phyloP scores from a whole-genome alignment of 192 early-diverging fungal species.

The Geranomyces michiganensis region DNA sequence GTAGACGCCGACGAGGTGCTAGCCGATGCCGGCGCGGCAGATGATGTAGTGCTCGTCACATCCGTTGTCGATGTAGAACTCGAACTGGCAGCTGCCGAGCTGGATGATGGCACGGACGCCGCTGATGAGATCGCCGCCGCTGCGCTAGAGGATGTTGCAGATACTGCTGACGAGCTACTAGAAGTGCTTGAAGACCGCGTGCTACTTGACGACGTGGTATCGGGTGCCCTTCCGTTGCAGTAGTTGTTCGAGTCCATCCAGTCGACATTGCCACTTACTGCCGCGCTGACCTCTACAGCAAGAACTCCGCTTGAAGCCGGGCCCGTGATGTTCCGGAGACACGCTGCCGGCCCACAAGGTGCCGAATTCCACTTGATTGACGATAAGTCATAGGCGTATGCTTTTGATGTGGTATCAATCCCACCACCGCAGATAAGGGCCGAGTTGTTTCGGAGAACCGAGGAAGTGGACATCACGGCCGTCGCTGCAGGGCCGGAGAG shows the following conservation, averaged over 20 bases:
- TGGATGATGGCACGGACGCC: not conserved
- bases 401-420: conserved; percentile 8
- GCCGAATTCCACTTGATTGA: not conserved
- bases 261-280: conserved; percentile 1
- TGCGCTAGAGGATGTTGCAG: not conserved
- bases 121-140: not conserved
- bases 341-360: conserved; percentile 15
- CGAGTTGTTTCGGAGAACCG: conserved; percentile 10
- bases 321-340: conserved; percentile 16
- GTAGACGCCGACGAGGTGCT: not conserved
- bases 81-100: not conserved
- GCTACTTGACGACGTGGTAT: not conserved
- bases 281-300: not conserved
- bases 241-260: conserved; percentile 3
- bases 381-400: not conserved
- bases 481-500: not conserved
- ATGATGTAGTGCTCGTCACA: not conserved
- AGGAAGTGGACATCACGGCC: not conserved
- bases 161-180: not conserved
- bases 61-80: not conserved
- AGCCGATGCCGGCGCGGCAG: not conserved
- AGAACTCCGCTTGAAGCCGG: not conserved
- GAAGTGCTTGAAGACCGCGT: not conserved
- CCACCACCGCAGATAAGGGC: conserved; percentile 22
- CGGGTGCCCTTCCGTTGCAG: not conserved